phyloP scores from a whole-genome alignment of 2,329 filamentous ascomycete species.

The Alternaria sp. region DNA sequence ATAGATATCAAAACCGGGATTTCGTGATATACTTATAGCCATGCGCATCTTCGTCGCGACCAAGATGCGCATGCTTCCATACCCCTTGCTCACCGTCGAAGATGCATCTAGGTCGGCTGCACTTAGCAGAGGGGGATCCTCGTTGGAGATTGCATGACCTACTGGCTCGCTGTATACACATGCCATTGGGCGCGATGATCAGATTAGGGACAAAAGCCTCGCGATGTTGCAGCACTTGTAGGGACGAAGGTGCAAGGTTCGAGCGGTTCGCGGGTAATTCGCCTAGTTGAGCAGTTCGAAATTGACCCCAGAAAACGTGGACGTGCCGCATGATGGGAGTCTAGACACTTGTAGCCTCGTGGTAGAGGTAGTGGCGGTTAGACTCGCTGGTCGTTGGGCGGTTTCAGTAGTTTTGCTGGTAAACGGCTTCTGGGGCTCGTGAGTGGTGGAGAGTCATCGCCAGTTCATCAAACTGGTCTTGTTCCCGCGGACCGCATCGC shows the following conservation, averaged over 20 bases:
- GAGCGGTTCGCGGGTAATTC: constrained; percentile 26
- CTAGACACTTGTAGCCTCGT: constrained; percentile 16
- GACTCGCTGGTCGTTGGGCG: constrained; percentile 5
- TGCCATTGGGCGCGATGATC: constrained; percentile 20
- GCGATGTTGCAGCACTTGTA: constrained; percentile 26
- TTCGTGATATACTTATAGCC: constrained; percentile 17
- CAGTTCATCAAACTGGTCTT: constrained; percentile 8
- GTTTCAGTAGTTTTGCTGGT: constrained; percentile 8
- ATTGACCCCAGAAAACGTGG: constrained; percentile 23
- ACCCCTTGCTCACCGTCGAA: background rate
- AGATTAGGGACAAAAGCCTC: constrained; percentile 26
- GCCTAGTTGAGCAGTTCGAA: constrained; percentile 35
- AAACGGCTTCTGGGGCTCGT: constrained; percentile 1
- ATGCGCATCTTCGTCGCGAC: background rate
- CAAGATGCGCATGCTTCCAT: constrained; percentile 3
- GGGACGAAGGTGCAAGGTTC: constrained; percentile 10
- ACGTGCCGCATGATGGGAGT: constrained; percentile 30
- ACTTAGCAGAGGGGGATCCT: constrained; percentile 1
- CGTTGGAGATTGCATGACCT: constrained; percentile 21
- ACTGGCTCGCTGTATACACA: background rate
- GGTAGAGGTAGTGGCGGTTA: constrained; percentile 17
- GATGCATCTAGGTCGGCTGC: constrained; percentile 13
- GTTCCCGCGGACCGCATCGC: constrained; percentile 6
- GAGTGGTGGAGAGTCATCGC: constrained; percentile 15
- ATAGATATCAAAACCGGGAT: background rate